These are phyloP conservation scores for Sordariomycetes sp. DNA, from an alignment of 2,329 filamentous ascomycete species.

Conservation along the genomic window DNA sequence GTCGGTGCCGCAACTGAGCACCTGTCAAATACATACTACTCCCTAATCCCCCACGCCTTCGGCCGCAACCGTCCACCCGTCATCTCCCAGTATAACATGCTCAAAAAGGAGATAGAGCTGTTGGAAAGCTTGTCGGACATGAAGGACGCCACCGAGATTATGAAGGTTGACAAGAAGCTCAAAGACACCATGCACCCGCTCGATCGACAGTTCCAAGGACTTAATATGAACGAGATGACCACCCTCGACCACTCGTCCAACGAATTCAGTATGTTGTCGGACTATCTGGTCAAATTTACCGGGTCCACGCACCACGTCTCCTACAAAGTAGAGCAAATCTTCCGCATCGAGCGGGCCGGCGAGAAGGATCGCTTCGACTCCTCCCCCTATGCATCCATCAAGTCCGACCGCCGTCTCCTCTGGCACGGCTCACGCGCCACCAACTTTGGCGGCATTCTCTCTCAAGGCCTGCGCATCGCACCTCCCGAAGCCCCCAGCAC, in stretches of 20 bases:
- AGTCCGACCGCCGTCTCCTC: slow-evolving; percentile 61
- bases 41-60: slow-evolving; percentile 73
- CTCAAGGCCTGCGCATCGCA: slow-evolving; percentile 82
- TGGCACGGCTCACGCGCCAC: slow-evolving; percentile 83
- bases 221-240: slow-evolving; percentile 71
- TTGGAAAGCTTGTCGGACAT: slow-evolving; percentile 77
- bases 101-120: slow-evolving; percentile 72
- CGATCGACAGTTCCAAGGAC: slow-evolving; percentile 62
- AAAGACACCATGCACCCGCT: slow-evolving; percentile 50
- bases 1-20: slow-evolving; percentile 40
- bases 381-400: slow-evolving; percentile 39
- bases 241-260: slow-evolving; percentile 45
- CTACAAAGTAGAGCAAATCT: slow-evolving; percentile 64
- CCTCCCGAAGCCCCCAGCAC: slow-evolving; percentile 71
- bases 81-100: slow-evolving; percentile 42
- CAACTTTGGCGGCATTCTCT: slow-evolving; percentile 81
- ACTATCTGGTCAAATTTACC: slow-evolving; percentile 59
- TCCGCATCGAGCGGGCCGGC: slow-evolving; percentile 69
- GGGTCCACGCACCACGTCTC: slow-evolving; percentile 55
- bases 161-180: slow-evolving; percentile 52
- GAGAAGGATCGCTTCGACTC: slow-evolving; percentile 61
- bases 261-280: slow-evolving; percentile 57
- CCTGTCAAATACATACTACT: slow-evolving; percentile 73
- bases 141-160: slow-evolving; percentile 71
- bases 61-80: slow-evolving; percentile 65